These are phyloP conservation scores for Dendryphion nanum DNA, from an alignment of 2,329 filamentous ascomycete species.

Conservation along the genomic window DNA sequence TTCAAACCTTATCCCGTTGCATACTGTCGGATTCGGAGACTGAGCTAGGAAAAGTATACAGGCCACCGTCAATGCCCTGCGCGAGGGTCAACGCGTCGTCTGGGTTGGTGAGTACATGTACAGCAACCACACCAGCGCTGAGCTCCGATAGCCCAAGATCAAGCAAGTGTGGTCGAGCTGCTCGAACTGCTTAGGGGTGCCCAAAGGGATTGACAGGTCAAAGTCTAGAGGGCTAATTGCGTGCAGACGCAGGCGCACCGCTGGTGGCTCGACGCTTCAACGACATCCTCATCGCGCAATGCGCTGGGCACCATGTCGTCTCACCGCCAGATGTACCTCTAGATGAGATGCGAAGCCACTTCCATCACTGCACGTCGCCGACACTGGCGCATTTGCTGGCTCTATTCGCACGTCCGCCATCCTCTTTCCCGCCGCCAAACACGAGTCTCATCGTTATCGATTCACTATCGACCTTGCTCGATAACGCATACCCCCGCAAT, in stretches of 20 bases:
- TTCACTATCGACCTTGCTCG: conserved; percentile 72
- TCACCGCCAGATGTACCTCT: conserved; percentile 14
- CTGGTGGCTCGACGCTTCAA: conserved; percentile 50
- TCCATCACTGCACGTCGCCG: conserved; percentile 63
- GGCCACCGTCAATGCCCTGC: conserved; percentile 63
- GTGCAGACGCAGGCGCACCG: conserved; percentile 48
- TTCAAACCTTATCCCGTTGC: conserved; percentile 16
- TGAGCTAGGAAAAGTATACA: conserved; percentile 60
- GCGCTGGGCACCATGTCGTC: conserved; percentile 2
- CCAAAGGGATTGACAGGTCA: too few relatives aligned
- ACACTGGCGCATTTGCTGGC: conserved; percentile 68
- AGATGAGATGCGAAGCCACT: conserved; percentile 45
- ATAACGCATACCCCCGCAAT: conserved; percentile 69
- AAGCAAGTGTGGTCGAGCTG: too few relatives aligned
- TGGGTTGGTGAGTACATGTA: conserved; percentile 76
- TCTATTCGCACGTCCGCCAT: conserved; percentile 66
- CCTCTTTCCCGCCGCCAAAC: conserved; percentile 59
- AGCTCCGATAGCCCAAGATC: too few relatives aligned
- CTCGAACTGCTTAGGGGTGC: too few relatives aligned
- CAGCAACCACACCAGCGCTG: too few relatives aligned
- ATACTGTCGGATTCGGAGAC: conserved; percentile 11
- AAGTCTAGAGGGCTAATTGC: conserved; percentile 32
- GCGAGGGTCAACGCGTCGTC: conserved; percentile 62
- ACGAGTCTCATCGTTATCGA: conserved; percentile 75
- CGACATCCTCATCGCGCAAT: conserved; percentile 40